Percentiles rank a stretch among this genome's conserved stretches.
phyloP scores from a whole-genome alignment of 2,329 filamentous ascomycete genomes.

The Phaeosphaeria sp. region DNA sequence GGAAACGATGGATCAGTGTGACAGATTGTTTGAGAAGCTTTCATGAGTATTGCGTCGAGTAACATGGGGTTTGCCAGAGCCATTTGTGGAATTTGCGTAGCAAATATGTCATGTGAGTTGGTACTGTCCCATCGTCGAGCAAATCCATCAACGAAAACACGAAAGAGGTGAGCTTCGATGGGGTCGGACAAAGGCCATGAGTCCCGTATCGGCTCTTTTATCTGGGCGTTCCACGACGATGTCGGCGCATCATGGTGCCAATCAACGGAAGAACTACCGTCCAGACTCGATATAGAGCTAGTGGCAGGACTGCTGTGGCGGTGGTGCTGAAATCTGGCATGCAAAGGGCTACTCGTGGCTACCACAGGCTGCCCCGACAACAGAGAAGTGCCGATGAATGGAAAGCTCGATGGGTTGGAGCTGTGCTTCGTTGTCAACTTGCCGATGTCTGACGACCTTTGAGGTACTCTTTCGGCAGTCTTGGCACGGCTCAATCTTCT shows the following conservation, averaged over 20 bases:
- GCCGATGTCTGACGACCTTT: not conserved
- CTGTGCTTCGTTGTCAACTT: not conserved
- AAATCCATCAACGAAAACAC: conserved; percentile 21
- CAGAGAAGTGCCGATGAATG: not conserved
- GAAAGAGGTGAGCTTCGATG: conserved; percentile 19
- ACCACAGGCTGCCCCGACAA: not conserved
- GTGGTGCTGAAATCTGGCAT: conserved; percentile 1
- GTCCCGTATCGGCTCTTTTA: not conserved
- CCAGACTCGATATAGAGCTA: conserved; percentile 14
- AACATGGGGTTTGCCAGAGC: conserved; percentile 49
- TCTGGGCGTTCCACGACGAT: not conserved
- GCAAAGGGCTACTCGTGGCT: conserved; percentile 1
- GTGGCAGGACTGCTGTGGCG: conserved; percentile 12
- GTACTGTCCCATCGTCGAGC: conserved; percentile 19
- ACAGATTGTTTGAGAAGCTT: conserved; percentile 48
- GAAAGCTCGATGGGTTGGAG: not conserved
- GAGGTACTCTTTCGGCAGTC: conserved; percentile 5
- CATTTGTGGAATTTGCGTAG: conserved; percentile 15
- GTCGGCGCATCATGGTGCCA: conserved; percentile 10
- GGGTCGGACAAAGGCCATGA: conserved; percentile 17
- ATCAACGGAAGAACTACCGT: conserved; percentile 4
- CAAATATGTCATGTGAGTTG: conserved; percentile 18
- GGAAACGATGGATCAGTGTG: conserved; percentile 24
- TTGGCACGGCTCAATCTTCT: conserved; percentile 4
- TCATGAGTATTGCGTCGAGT: conserved; percentile 48